These are phyloP conservation scores for Cladosporium cucumerinum DNA, from an alignment of 2,329 filamentous ascomycete species.

Conservation along the genomic window DNA sequence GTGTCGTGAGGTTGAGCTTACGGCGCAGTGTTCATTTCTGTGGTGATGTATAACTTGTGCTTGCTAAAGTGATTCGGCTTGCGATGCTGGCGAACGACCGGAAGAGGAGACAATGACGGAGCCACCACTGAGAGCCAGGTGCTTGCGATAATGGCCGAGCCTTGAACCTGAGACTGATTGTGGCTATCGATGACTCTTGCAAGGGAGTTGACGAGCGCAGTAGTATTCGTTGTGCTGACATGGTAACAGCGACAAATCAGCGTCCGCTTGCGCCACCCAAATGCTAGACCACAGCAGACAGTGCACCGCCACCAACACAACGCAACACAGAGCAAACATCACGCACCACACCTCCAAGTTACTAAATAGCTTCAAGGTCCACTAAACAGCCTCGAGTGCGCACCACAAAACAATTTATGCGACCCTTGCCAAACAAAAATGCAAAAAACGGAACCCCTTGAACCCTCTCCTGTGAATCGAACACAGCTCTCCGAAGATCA, in stretches of 20 bases:
- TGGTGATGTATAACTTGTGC: neutral
- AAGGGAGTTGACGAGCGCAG: neutral
- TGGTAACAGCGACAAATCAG: neutral
- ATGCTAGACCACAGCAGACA: neutral
- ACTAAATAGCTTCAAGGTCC: neutral
- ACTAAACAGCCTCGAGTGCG: neutral
- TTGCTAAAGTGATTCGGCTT: neutral
- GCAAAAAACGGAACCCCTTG: conserved; percentile 4
- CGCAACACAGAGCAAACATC: neutral
- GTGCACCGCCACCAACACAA: neutral
- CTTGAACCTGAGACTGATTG: neutral
- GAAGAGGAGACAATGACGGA: neutral
- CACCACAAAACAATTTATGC: neutral
- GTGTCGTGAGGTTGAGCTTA: neutral
- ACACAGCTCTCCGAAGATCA: conserved; percentile 3
- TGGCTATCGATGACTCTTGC: neutral
- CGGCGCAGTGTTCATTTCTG: neutral
- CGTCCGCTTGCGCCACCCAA: neutral
- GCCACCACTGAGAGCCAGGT: neutral
- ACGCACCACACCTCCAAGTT: neutral
- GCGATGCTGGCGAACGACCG: neutral
- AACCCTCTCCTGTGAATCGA: conserved; percentile 7
- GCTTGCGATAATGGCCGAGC: neutral
- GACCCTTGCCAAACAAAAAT: neutral
- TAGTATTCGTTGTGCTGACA: neutral